These are phyloP conservation scores for Malus sieversii DNA, from an alignment of 306 rosid species.

Conservation along the genomic window DNA sequence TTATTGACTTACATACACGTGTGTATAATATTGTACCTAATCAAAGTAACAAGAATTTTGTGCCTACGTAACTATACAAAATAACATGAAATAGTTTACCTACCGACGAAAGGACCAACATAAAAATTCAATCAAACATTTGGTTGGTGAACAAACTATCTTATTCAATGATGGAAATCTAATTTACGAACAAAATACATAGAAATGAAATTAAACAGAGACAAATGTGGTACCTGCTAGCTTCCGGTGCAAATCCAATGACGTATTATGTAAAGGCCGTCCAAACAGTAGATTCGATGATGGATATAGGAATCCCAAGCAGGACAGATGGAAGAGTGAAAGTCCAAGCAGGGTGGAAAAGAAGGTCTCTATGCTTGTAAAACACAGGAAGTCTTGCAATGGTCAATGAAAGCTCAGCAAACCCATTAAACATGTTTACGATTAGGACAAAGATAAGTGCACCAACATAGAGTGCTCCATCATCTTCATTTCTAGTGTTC, in stretches of 20 bases:
- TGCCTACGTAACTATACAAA: background rate
- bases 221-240: conserved; percentile 31
- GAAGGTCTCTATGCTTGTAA: conserved; percentile 86
- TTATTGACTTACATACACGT: no score
- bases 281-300: conserved; percentile 57
- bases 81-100: background rate
- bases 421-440: conserved; percentile 74
- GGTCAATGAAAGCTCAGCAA: conserved; percentile 61
- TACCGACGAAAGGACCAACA: background rate
- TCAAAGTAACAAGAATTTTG: background rate
- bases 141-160: background rate
- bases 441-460: conserved; percentile 54
- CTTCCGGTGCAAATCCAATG: conserved; percentile 52
- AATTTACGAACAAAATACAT: background rate
- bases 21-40: background rate
- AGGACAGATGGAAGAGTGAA: conserved; percentile 66
- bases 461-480: conserved; percentile 55
- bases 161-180: no score
- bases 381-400: conserved; percentile 79
- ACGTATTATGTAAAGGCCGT: conserved; percentile 38
- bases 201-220: background rate
- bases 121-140: background rate
- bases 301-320: conserved; percentile 58
- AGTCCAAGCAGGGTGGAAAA: conserved; percentile 89
- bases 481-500: conserved; percentile 46